These are phyloP conservation scores for Przewalskia tangutica DNA, from an alignment of 257 asterid species.

Conservation along the genomic window DNA sequence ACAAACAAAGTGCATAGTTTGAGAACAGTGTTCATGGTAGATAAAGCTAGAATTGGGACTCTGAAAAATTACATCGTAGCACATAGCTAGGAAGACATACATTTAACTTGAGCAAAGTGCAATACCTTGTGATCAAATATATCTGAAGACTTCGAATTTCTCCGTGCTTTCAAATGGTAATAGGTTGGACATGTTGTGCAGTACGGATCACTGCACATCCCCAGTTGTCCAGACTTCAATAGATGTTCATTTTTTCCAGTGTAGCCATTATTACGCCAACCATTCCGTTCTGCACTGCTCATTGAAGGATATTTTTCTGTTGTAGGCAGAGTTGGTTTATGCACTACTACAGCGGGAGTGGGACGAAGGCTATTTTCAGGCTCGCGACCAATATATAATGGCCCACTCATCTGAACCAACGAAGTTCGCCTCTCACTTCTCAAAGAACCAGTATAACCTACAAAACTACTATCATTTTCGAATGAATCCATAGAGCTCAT, in stretches of 20 bases:
- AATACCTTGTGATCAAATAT: constrained; percentile 63
- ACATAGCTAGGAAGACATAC: background rate
- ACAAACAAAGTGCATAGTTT: background rate
- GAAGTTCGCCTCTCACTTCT: constrained; percentile 34
- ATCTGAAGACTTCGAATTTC: constrained; percentile 39
- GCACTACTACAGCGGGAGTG: constrained; percentile 25
- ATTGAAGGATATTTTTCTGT: constrained; percentile 45
- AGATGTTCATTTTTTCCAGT: constrained; percentile 61
- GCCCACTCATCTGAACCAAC: constrained; percentile 54
- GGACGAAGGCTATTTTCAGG: constrained; percentile 36
- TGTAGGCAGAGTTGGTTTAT: constrained; percentile 21
- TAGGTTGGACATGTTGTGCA: constrained; percentile 89
- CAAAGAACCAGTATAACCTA: constrained; percentile 73
- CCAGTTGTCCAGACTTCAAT: constrained; percentile 77
- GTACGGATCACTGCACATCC: constrained; percentile 88
- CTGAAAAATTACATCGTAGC: background rate
- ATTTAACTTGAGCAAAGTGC: background rate
- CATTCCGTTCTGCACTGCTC: constrained; percentile 20
- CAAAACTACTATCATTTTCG: constrained; percentile 27
- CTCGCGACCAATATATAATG: constrained; percentile 29
- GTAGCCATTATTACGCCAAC: constrained; percentile 33
- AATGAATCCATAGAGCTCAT: constrained; percentile 32
- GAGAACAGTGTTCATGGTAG: background rate
- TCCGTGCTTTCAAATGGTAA: constrained; percentile 39
- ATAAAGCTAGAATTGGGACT: background rate